These are phyloP conservation scores for Sporothrix inflata DNA, from an alignment of 2,329 filamentous ascomycete species.

Conservation along the genomic window DNA sequence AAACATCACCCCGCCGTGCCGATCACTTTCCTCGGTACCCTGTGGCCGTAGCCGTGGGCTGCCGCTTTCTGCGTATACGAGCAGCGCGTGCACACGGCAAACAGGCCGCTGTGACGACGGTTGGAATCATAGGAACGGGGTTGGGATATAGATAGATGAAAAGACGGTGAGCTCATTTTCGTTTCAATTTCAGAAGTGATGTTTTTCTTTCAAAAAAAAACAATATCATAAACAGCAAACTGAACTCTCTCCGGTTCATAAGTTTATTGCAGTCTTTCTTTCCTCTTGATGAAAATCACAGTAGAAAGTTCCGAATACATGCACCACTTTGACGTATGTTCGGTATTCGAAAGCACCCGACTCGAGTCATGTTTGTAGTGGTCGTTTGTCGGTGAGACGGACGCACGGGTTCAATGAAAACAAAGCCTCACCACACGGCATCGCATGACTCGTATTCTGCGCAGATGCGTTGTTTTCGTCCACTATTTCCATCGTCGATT, in stretches of 20 bases:
- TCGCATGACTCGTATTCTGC: conserved; percentile 9
- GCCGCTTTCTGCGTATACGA: conserved; percentile 4
- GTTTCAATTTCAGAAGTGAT: not conserved
- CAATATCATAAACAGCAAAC: no score
- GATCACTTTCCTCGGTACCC: not conserved
- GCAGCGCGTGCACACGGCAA: not conserved
- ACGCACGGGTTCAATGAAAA: not conserved
- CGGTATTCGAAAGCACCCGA: not conserved
- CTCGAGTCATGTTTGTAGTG: not conserved
- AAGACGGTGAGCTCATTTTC: not conserved
- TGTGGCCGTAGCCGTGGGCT: not conserved
- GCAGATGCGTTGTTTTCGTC: not conserved
- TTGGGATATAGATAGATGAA: not conserved
- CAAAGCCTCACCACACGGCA: not conserved
- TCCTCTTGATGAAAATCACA: no score
- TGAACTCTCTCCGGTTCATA: no score
- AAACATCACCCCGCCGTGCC: not conserved
- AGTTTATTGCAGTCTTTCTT: no score
- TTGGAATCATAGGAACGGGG: not conserved
- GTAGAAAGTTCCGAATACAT: no score
- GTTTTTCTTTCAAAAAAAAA: not conserved
- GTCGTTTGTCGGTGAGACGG: not conserved
- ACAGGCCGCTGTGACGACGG: not conserved
- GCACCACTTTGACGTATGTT: no score
- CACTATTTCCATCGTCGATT: not conserved